Conservation (phyloP, 2,329 filamentous ascomycete genomes). For the Chalaropsis ovoidea region DNA sequence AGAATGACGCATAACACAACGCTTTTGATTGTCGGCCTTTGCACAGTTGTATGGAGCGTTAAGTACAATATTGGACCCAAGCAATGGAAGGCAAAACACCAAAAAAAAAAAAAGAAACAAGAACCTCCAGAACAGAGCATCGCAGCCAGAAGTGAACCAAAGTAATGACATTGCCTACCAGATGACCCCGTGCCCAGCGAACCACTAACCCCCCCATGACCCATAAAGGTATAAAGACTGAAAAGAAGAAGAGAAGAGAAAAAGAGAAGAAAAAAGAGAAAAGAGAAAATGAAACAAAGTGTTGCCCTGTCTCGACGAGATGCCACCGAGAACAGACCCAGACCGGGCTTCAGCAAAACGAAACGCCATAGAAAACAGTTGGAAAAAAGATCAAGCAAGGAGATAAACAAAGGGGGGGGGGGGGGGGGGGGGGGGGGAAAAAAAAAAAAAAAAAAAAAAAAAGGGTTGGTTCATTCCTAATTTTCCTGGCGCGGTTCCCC, state of each 20-base stretch:
- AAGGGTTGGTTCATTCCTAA: slow-evolving; percentile 12
- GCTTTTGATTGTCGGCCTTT: no score
- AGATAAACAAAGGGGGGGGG: neutral
- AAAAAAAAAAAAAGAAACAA: slow-evolving; percentile 1
- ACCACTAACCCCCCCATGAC: neutral
- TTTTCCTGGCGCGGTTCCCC: neutral
- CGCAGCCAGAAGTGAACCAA: neutral
- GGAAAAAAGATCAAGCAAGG: slow-evolving; percentile 7
- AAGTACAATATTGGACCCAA: neutral
- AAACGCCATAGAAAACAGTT: neutral
- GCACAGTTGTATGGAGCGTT: no score
- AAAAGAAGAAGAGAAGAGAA: neutral
- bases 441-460: slow-evolving; percentile 14
- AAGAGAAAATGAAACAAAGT: neutral
- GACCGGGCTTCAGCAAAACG: no score
- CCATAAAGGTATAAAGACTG: slow-evolving; percentile 7
- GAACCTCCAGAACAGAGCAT: neutral
- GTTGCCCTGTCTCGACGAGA: no score
- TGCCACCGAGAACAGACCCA: no score
- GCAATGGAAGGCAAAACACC: neutral
- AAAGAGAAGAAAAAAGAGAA: neutral
- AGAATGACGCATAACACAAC: neutral
- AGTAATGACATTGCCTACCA: neutral
- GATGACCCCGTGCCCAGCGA: neutral
- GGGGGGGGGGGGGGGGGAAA: neutral